These are phyloP conservation scores for Botrytis cinerea DNA, from an alignment of 2,329 filamentous ascomycete species.

Conservation along the genomic window DNA sequence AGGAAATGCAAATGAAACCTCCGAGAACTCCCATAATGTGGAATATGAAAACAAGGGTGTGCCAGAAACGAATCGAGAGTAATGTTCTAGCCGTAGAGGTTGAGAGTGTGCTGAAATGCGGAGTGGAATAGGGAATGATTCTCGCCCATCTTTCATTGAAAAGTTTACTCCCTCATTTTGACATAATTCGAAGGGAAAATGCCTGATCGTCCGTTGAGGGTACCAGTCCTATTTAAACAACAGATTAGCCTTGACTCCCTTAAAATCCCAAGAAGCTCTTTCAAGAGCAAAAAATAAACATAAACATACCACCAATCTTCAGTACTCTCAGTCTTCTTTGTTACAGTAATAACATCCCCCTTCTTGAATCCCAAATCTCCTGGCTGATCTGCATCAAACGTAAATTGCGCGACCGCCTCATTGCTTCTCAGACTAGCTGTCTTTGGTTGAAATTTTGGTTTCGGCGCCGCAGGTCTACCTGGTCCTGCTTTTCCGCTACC, in stretches of 20 bases:
- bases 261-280: background rate
- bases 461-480: conserved; percentile 80
- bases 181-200: conserved; percentile 89
- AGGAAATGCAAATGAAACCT: background rate
- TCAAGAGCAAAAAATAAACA: conserved; percentile 32
- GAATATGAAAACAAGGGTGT: background rate
- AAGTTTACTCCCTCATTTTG: conserved; percentile 58
- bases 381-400: conserved; percentile 90
- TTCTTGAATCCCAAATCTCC: conserved; percentile 96
- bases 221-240: conserved; percentile 68
- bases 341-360: conserved; percentile 90
- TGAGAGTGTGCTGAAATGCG: background rate
- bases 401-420: conserved; percentile 88
- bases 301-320: conserved; percentile 84
- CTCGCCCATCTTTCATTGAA: background rate
- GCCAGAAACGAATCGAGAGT: background rate
- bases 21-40: conserved; percentile 1
- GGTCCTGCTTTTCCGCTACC: conserved; percentile 56
- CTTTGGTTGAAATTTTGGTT: conserved; percentile 75
- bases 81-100: background rate
- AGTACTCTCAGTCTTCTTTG: conserved; percentile 91
- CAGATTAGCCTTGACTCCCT: background rate
- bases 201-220: conserved; percentile 79
- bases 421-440: conserved; percentile 62
- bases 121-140: background rate